phyloP scores from a whole-genome alignment of 495 filamentous ascomycete species.

The Penicillium taxi region DNA sequence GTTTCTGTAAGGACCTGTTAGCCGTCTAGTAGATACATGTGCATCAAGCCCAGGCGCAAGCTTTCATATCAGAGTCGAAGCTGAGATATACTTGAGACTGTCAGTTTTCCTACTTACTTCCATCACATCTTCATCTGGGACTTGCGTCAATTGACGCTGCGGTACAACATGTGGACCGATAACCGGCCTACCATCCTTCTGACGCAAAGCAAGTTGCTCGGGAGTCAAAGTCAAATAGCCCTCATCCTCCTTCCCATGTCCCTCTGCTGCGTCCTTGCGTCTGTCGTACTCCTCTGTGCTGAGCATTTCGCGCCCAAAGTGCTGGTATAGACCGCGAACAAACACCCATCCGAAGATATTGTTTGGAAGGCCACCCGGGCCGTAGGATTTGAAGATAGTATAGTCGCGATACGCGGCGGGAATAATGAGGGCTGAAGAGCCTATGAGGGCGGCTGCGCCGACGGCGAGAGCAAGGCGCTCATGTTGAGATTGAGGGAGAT shows the following conservation, averaged over 20 bases:
- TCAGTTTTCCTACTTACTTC: no score
- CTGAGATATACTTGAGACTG: no score
- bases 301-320: slow-evolving; percentile 26
- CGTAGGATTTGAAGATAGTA: slow-evolving; percentile 24
- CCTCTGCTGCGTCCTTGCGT: slow-evolving; percentile 22
- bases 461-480: slow-evolving; percentile 13
- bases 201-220: slow-evolving; percentile 9
- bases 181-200: slow-evolving; percentile 12
- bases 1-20: slow-evolving; percentile 18
- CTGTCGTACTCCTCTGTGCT: slow-evolving; percentile 22
- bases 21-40: no score
- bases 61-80: no score
- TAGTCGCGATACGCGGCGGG: slow-evolving; percentile 29
- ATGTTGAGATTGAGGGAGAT: slow-evolving; percentile 9
- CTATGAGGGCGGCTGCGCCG: slow-evolving; percentile 16
- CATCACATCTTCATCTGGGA: slow-evolving; percentile 18
- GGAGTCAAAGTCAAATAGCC: slow-evolving; percentile 14
- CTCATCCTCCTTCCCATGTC: slow-evolving; percentile 17
- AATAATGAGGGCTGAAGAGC: slow-evolving; percentile 15
- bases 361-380: slow-evolving; percentile 26
- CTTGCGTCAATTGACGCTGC: slow-evolving; percentile 28
- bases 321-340: slow-evolving; percentile 21
- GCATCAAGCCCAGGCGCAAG: no score
- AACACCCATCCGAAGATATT: slow-evolving; percentile 30
- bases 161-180: slow-evolving; percentile 30